phyloP scores from a whole-genome alignment of 257 asterid species.

The Thymus mandschuricus region DNA sequence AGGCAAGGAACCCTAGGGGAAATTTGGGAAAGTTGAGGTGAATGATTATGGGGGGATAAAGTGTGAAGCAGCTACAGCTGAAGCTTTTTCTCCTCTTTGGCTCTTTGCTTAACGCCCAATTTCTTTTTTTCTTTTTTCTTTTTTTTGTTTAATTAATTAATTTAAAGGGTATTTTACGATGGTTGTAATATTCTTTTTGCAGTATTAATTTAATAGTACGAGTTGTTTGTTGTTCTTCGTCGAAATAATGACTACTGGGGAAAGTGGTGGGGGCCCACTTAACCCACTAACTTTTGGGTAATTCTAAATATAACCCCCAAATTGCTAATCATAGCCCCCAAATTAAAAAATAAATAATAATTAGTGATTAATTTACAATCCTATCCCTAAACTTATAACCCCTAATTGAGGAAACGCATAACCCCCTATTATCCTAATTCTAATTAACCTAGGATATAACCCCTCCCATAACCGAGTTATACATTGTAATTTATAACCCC shows the following conservation, averaged over 20 bases:
- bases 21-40: slow-evolving; percentile 47
- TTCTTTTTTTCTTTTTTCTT: not conserved
- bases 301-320: no score
- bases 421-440: no score
- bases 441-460: no score
- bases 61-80: slow-evolving; percentile 36
- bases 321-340: no score
- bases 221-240: slow-evolving; percentile 5
- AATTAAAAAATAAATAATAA: no score
- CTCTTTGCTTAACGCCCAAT: no score
- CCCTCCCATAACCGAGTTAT: no score
- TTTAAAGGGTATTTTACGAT: not conserved
- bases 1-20: slow-evolving; percentile 32
- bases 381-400: no score
- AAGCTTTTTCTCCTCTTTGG: slow-evolving; percentile 40
- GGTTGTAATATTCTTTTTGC: slow-evolving; percentile 12
- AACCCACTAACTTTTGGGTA: slow-evolving; percentile 30
- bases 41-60: slow-evolving; percentile 46
- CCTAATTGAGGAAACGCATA: no score
- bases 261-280: slow-evolving; percentile 35
- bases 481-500: no score
- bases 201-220: not conserved
- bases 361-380: no score
- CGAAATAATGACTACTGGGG: slow-evolving; percentile 27
- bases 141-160: not conserved